A percentile compares a stretch with the other conserved stretches of the same genome.
phyloP scores from a whole-genome alignment of 116 monocot genomes.

The Thalassia testudinum region DNA sequence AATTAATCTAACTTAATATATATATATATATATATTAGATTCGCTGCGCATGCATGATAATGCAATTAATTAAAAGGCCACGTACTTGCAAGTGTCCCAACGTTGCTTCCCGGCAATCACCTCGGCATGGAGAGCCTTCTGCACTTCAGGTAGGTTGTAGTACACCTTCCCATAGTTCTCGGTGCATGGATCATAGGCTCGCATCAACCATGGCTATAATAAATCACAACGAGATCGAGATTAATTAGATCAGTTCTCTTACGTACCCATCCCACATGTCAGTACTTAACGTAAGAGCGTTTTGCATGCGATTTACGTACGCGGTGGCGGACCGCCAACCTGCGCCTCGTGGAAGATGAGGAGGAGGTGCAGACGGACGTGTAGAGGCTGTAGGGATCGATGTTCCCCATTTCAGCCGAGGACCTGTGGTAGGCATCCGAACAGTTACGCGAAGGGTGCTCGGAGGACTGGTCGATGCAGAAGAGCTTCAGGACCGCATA shows the following conservation, averaged over 20 bases:
- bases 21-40: too few relatives aligned
- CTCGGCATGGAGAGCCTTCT: slow-evolving; percentile 78
- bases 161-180: slow-evolving; percentile 39
- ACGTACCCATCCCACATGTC: too few relatives aligned
- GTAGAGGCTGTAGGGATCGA: slow-evolving; percentile 87
- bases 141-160: slow-evolving; percentile 73
- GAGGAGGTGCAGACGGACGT: slow-evolving; percentile 35
- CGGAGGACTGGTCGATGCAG: slow-evolving; percentile 29
- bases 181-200: slow-evolving; percentile 76
- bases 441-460: slow-evolving; percentile 54
- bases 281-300: too few relatives aligned
- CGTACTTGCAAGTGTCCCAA: slow-evolving; percentile 76
- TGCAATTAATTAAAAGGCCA: too few relatives aligned
- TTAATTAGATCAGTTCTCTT: too few relatives aligned
- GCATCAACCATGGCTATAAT: slow-evolving; percentile 63
- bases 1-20: too few relatives aligned
- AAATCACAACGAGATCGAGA: too few relatives aligned
- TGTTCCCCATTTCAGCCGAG: slow-evolving; percentile 42
- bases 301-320: too few relatives aligned
- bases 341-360: background rate
- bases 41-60: too few relatives aligned
- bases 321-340: too few relatives aligned
- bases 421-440: slow-evolving; percentile 25
- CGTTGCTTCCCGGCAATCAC: slow-evolving; percentile 55
- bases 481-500: slow-evolving; percentile 26